Evolutionary conservation across 306 rosid genomes (phyloP), one percentile per base, ranked within the genome.

Genomic region (Coriaria nepalensis): DNA sequence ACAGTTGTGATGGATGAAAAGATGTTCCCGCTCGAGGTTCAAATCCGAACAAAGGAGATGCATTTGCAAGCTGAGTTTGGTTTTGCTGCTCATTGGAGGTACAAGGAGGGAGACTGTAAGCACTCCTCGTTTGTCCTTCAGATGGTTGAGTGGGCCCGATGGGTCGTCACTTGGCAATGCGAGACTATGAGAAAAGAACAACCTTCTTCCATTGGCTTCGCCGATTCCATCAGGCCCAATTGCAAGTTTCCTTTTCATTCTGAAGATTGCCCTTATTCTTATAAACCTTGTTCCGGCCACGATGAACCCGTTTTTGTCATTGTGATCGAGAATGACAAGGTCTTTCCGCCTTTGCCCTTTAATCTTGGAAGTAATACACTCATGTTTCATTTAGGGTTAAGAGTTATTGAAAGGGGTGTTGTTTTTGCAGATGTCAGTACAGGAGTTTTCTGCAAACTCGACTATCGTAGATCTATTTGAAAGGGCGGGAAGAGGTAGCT

Each of bases 101-200:
- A 92, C 69, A 92, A 92, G 77, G 98, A 92, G 79, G 93, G 92
- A 42, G 93, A 92, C 37, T 69, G 93, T 65, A 82, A 82, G 71
- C 95, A 71, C 62, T 69, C 96, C 14, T 77, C 94, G 6, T 82
- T 79, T 68, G 96, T 85, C 68, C 93, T 92, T 61, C 98, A 85
- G 79, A 85, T 85, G 98, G 88, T 92, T 5, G 98, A 92, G 70
- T 92, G 98, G 98, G 98, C 93, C 43, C 81, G 98, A 51, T 92
- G 98, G 98, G 92, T 92, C 48, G 81, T 92, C 57, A 85, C 94
- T 32, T 92, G 98, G 98, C 98, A 92, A 64, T 92, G 96, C 2
- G 96, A 85, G 75, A 69, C 95, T 52, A 81, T 81, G 95, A 81
- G 71, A 61, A 71, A 72, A 59, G 93, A 80, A 58, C 60, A 66